Evolutionary conservation across 306 rosid species (phyloP), one percentile per base, ranked within the genome.

Genomic region (Begonia fuchsioides): DNA sequence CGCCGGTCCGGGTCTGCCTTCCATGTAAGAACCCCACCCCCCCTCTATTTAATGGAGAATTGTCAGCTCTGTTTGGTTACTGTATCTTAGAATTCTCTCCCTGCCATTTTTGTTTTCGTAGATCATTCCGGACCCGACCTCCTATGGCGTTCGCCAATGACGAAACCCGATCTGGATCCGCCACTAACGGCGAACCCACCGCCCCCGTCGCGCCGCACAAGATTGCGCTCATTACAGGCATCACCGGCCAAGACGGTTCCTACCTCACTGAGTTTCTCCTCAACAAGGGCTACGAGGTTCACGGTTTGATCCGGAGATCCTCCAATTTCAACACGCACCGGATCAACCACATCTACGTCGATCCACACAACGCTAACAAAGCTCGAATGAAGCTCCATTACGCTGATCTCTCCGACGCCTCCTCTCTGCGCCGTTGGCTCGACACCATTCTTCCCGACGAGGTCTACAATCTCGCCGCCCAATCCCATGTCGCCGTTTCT

Each of bases 371-470:
- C 75, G 82, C 83, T 52, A 76, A 76, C 75, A 92, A 92, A 81
- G 95, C 96, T 1, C 79, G 72, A 10, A 92, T 92, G 98, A 92
- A 92, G 76, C 98, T 92, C 50, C 98, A 92, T 85, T 92, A 82
- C 43, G 96, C 98, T 10, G 98, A 92, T 63, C 98, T 92, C 69
- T 55, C 79, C 50, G 98, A 92, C 55, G 96, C 98, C 53, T 92
- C 98, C 35, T 92, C 98, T 13, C 98, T 92, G 59, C 98, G 98
- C 49, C 87, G 98, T n/a, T 85, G 98, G 96, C 73, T 92, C 66
- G 98, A 92, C 58, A 77, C 72, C 12, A 73, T 92, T 56, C 79
- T 46, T 47, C 98, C 98, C 51, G 94, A 85, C 43, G 96, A 85
- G 81, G 94, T 92, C 39, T 92, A 85, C 82, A 92, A 92, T 50